phyloP scores from a whole-genome alignment of 2,329 filamentous ascomycete genomes.

The Cytospora paraplurivora region DNA sequence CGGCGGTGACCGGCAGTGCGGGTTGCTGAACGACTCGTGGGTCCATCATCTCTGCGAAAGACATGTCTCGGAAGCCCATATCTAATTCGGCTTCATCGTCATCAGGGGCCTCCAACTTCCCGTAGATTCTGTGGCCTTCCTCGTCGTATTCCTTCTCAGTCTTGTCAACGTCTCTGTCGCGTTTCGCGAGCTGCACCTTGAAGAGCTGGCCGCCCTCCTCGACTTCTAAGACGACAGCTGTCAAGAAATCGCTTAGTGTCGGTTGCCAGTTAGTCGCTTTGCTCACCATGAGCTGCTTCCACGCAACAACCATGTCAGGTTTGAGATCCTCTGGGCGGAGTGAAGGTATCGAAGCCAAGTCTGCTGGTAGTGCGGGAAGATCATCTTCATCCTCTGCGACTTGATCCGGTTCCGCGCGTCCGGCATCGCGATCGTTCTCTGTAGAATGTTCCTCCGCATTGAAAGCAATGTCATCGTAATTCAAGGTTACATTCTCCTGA shows the following conservation, averaged over 20 bases:
- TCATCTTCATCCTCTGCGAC: conserved; percentile 51
- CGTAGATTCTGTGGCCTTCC: conserved; percentile 71
- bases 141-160: conserved; percentile 65
- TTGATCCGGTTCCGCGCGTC: conserved; percentile 36
- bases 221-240: conserved; percentile 64
- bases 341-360: conserved; percentile 54
- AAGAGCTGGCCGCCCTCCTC: conserved; percentile 54
- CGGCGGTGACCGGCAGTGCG: conserved; percentile 22
- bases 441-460: conserved; percentile 36
- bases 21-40: conserved; percentile 62
- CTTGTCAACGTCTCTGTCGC: conserved; percentile 62
- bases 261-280: conserved; percentile 68
- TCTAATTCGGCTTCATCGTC: conserved; percentile 63
- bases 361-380: conserved; percentile 61
- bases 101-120: conserved; percentile 74
- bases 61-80: conserved; percentile 62
- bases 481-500: conserved; percentile 40
- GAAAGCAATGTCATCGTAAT: conserved; percentile 42
- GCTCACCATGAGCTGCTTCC: conserved; percentile 65
- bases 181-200: conserved; percentile 65
- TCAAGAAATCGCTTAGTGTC: conserved; percentile 58
- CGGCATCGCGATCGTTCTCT: conserved; percentile 32
- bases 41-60: conserved; percentile 66
- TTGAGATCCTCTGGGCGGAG: conserved; percentile 53
- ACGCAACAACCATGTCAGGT: conserved; percentile 67